A percentile compares a stretch with the other conserved stretches of the same genome.
phyloP scores from a whole-genome alignment of 2,329 filamentous ascomycete species.

The Paecilomyces niveus region DNA sequence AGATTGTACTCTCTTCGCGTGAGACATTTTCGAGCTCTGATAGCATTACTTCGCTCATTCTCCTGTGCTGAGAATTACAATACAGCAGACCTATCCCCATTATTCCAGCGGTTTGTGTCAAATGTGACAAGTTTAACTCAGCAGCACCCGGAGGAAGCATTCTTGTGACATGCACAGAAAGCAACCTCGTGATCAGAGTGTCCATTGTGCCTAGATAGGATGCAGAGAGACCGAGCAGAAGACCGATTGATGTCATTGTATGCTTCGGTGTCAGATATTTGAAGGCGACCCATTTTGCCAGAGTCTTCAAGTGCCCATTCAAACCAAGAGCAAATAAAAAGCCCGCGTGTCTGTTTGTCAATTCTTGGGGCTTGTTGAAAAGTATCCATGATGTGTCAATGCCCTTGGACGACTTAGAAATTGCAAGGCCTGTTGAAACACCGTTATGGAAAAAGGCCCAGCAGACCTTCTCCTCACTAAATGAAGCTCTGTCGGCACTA shows the following conservation, averaged over 20 bases:
- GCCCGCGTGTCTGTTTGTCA: constrained; percentile 93
- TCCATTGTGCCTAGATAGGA: constrained; percentile 98
- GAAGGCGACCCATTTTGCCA: constrained; percentile 98
- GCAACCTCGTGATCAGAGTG: constrained; percentile 79
- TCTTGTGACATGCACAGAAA: constrained; percentile 92
- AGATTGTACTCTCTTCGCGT: constrained; percentile 60
- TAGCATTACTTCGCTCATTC: constrained; percentile 98
- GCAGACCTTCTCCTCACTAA: constrained; percentile 92
- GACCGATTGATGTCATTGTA: constrained; percentile 95
- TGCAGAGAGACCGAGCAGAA: constrained; percentile 85
- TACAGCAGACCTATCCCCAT: constrained; percentile 96
- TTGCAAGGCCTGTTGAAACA: constrained; percentile 83
- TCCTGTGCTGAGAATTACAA: constrained; percentile 88
- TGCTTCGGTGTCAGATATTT: constrained; percentile 99
- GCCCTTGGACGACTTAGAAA: constrained; percentile 80
- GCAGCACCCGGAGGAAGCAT: constrained; percentile 90
- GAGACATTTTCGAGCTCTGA: constrained; percentile 91
- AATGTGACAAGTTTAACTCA: constrained; percentile 83
- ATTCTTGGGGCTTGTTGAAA: constrained; percentile 89
- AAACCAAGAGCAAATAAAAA: constrained; percentile 85
- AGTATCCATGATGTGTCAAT: constrained; percentile 99
- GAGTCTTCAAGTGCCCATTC: constrained; percentile 86
- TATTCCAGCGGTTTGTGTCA: constrained; percentile 91
- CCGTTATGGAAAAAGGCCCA: constrained; percentile 99
- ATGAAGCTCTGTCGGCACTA: constrained; percentile 78